These are phyloP conservation scores for Candida endomychidarum DNA, from an alignment of 805 yeast species.

Conservation along the genomic window DNA sequence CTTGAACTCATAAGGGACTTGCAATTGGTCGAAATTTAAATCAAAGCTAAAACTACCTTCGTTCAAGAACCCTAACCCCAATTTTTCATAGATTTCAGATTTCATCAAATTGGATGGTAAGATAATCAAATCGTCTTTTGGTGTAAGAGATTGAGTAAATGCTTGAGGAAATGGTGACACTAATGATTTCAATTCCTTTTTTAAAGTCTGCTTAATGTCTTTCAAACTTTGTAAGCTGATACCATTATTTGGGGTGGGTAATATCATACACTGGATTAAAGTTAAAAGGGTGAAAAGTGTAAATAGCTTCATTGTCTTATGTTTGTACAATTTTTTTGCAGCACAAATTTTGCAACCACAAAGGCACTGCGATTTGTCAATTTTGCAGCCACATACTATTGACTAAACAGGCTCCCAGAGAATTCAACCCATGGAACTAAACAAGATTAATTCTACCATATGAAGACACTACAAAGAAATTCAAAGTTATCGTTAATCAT, in stretches of 20 bases:
- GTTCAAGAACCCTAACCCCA: slow-evolving; percentile 22
- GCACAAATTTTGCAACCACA: slow-evolving; percentile 6
- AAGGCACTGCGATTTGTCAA: not conserved
- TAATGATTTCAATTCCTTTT: slow-evolving; percentile 15
- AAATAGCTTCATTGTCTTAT: not conserved
- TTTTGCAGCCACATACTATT: not conserved
- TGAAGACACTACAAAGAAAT: no score
- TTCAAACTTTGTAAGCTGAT: slow-evolving; percentile 13
- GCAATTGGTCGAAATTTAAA: slow-evolving; percentile 15
- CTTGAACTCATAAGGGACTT: slow-evolving; percentile 33
- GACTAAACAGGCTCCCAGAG: no score
- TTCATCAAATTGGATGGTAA: slow-evolving; percentile 27
- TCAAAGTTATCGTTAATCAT: no score
- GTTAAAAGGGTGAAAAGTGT: not conserved
- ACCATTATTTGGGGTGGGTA: slow-evolving; percentile 2
- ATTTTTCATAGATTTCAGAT: slow-evolving; percentile 18
- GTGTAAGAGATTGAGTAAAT: slow-evolving; percentile 9
- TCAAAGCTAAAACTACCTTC: slow-evolving; percentile 9
- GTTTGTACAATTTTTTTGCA: not conserved
- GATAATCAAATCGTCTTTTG: slow-evolving; percentile 19
- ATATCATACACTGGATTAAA: not conserved
- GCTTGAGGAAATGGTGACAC: slow-evolving; percentile 8
- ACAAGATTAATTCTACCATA: no score
- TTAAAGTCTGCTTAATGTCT: slow-evolving; percentile 12
- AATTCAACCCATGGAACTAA: no score